Evolutionary conservation across 2,329 filamentous ascomycete genomes (phyloP).

Genomic region (Chaetothyriales sp.): DNA sequence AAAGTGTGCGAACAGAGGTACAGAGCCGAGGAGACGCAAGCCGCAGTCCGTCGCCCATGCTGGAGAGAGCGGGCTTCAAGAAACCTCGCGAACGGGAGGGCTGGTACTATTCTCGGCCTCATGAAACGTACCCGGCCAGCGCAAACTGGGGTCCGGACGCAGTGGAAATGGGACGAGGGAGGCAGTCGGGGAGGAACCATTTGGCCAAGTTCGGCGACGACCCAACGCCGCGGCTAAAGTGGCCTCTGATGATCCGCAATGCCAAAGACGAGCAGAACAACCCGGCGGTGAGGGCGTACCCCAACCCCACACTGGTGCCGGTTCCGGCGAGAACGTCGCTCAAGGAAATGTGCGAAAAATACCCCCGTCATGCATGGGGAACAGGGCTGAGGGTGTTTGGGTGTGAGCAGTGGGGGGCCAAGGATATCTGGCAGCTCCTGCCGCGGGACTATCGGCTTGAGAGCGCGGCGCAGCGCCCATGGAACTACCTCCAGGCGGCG

Average conservation of each 20-base stretch:
- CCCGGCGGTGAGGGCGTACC: not conserved
- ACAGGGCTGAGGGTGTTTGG: slow-evolving; percentile 12
- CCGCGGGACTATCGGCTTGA: slow-evolving; percentile 4
- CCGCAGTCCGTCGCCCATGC: not conserved
- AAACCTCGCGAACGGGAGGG: not conserved
- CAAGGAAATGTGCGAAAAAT: slow-evolving; percentile 6
- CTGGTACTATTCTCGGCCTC: not conserved
- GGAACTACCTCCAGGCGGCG: slow-evolving; percentile 15
- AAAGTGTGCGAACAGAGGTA: not conserved
- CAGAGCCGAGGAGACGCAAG: not conserved
- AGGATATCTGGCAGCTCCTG: slow-evolving; percentile 8
- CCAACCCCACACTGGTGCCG: not conserved
- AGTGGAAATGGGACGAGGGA: slow-evolving; percentile 1
- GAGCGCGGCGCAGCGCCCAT: slow-evolving; percentile 5
- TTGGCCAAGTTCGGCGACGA: slow-evolving; percentile 7
- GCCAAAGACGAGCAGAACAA: not conserved
- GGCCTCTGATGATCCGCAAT: not conserved
- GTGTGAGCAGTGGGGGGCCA: slow-evolving; percentile 10
- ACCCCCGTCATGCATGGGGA: slow-evolving; percentile 16
- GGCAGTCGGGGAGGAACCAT: slow-evolving; percentile 2
- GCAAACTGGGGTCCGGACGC: not conserved
- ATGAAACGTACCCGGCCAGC: not conserved
- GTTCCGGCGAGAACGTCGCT: slow-evolving; percentile 11
- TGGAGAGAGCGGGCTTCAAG: not conserved
- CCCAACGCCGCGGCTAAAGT: slow-evolving; percentile 2